These are phyloP conservation scores for Colletotrichum orchidophilum DNA, from an alignment of 2,329 filamentous ascomycete genomes.

Conservation along the genomic window DNA sequence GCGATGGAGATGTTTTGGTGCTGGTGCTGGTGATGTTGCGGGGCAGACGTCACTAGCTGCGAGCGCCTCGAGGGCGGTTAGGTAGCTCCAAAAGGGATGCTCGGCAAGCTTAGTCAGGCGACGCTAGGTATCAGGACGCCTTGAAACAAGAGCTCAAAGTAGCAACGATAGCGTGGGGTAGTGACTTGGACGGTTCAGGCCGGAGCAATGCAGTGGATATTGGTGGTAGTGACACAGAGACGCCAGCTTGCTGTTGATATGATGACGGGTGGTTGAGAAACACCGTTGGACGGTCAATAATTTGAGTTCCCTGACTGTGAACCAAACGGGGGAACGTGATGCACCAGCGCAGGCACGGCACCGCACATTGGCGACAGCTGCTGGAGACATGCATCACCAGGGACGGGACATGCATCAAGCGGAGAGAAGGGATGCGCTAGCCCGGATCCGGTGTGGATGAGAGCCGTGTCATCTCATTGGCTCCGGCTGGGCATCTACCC, in stretches of 20 bases:
- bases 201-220: not conserved
- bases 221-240: not conserved
- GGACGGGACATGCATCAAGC: constrained; percentile 17
- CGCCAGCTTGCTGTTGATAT: not conserved
- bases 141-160: constrained; percentile 12
- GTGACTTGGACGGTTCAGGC: not conserved
- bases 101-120: constrained; percentile 28
- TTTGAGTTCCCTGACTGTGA: not conserved
- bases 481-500: not conserved
- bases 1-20: constrained; percentile 5
- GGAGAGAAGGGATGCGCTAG: constrained; percentile 7
- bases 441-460: not conserved
- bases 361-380: not conserved
- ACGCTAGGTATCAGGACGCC: not conserved
- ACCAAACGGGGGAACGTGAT: not conserved
- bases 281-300: not conserved
- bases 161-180: not conserved
- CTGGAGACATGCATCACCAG: constrained; percentile 31
- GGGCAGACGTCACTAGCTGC: constrained; percentile 26
- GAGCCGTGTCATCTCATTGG: constrained; percentile 8
- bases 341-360: not conserved
- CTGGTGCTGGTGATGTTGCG: constrained; percentile 24
- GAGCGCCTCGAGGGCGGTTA: not conserved
- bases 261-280: not conserved
- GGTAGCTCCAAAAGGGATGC: constrained; percentile 2